Evolutionary conservation across 768 basidiomycete species (phyloP).

Genomic region (Amanita rimosa): DNA sequence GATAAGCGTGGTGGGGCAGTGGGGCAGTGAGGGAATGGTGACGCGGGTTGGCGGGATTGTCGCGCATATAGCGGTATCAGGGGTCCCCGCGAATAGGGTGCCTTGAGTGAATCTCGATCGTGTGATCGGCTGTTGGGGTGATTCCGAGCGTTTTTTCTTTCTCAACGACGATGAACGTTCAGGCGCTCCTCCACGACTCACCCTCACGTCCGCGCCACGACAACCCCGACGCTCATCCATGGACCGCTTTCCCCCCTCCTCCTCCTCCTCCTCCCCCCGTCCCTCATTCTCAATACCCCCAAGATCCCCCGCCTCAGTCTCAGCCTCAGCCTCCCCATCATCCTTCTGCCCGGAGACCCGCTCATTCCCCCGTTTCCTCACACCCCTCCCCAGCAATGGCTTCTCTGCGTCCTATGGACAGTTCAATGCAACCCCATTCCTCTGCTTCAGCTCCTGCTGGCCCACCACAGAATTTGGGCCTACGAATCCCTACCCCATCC

Average conservation of each 20-base stretch:
- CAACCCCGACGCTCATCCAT: constrained; percentile 10
- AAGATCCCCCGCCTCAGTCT: constrained; percentile 10
- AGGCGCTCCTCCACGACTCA: constrained; percentile 56
- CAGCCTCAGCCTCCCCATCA: constrained; percentile 6
- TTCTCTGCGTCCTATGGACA: constrained; percentile 17
- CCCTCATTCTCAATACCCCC: constrained; percentile 2
- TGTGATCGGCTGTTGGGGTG: constrained; percentile 11
- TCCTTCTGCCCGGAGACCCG: constrained; percentile 9
- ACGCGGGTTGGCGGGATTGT: constrained; percentile 40
- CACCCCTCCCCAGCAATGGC: constrained; percentile 20
- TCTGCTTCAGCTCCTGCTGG: neutral
- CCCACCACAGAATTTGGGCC: constrained; percentile 1
- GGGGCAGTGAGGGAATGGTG: constrained; percentile 65
- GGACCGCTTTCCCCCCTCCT: constrained; percentile 7
- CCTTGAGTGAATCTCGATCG: constrained; percentile 14
- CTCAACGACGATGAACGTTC: constrained; percentile 47
- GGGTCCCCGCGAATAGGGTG: neutral
- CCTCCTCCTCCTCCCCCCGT: constrained; percentile 3
- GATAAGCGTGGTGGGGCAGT: constrained; percentile 75
- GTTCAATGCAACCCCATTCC: constrained; percentile 5
- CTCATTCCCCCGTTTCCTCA: constrained; percentile 8
- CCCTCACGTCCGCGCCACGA: constrained; percentile 30
- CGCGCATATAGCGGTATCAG: constrained; percentile 7
- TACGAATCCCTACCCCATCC: constrained; percentile 12
- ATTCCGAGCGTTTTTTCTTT: constrained; percentile 6